Base-by-base conservation (phyloP, 2,329 filamentous ascomycete genomes). In the Venturia effusa region DNA sequence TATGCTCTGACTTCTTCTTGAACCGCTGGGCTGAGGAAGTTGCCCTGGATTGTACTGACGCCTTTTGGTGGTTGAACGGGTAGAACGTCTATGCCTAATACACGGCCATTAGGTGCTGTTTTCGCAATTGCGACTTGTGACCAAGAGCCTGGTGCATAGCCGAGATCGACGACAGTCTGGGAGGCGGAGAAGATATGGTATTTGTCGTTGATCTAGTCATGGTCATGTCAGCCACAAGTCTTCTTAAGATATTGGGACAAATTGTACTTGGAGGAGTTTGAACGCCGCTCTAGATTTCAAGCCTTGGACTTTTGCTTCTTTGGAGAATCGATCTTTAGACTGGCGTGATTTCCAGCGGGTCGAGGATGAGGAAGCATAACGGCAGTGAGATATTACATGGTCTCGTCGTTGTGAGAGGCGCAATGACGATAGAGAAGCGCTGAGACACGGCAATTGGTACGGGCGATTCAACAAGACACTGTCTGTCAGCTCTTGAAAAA, bases 11-110 rank as follows among this genome's bases (percentile, higher is more conserved):
- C 87, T 74, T 93, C 84, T 27, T 80, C 82, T 74, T 89, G 89
- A n/a, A 97, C 87, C 1, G 77, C 76, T 0, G 85, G 82, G 6
- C 87, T 88, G 48, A 97, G 79, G 68, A 99, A 97, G 73, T 99
- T 90, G 59, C 95, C 94, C 75, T 99, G 94, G 64, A 99, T 92
- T 1, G 91, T 91, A 34, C 90, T 92, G n/a, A 96, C 92, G 27
- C 94, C 94, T 70, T 84, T 86, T 0, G 94, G 94, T 5, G 95
- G 93, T 73, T 93, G 88, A 0, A 92, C 90, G 4, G 94, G 94
- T 68, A 99, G 91, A 61, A 99, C 83, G 74, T 99, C 94, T 70
- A 99, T 93, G 13, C 94, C 95, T 34, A 99, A 80, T 15, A 99
- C 87, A 54, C 88, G 84, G 10, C 92, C 92, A 40, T 62, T 48